Conservation (phyloP, 306 rosid genomes). For the Styphnolobium japonicum region DNA sequence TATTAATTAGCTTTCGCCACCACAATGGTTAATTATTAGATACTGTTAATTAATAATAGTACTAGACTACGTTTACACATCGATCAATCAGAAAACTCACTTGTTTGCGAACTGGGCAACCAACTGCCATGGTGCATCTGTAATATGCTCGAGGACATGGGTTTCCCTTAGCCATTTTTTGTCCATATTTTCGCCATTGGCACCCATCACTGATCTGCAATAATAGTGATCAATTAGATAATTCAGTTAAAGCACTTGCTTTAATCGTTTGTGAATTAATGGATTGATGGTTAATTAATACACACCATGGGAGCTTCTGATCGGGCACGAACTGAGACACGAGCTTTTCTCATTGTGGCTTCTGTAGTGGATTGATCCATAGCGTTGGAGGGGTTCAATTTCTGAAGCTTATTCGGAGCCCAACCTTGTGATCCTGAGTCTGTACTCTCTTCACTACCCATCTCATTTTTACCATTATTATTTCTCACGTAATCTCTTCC, state of each 20-base stretch:
- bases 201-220: slow-evolving; percentile 93
- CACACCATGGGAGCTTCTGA: slow-evolving; percentile 94
- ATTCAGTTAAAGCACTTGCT: background rate
- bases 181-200: slow-evolving; percentile 97
- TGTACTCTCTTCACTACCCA: slow-evolving; percentile 69
- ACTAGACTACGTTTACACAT: too few relatives aligned
- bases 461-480: slow-evolving; percentile 43
- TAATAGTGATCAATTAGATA: background rate
- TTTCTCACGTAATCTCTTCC: slow-evolving; percentile 5
- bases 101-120: slow-evolving; percentile 98
- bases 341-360: slow-evolving; percentile 96
- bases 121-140: slow-evolving; percentile 93
- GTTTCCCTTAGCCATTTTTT: slow-evolving; percentile 94
- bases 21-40: background rate
- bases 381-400: slow-evolving; percentile 34
- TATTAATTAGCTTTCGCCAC: slow-evolving; percentile 9
- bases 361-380: slow-evolving; percentile 62
- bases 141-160: slow-evolving; percentile 98
- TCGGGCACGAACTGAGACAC: slow-evolving; percentile 94
- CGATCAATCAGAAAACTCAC: slow-evolving; percentile 35
- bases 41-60: background rate
- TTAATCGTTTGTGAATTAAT: background rate
- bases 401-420: slow-evolving; percentile 61
- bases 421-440: slow-evolving; percentile 70
- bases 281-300: background rate